A percentile compares a stretch with the other conserved stretches of the same genome.
phyloP scores from a whole-genome alignment of 2,329 filamentous ascomycete species.

The Piedraia hortae region DNA sequence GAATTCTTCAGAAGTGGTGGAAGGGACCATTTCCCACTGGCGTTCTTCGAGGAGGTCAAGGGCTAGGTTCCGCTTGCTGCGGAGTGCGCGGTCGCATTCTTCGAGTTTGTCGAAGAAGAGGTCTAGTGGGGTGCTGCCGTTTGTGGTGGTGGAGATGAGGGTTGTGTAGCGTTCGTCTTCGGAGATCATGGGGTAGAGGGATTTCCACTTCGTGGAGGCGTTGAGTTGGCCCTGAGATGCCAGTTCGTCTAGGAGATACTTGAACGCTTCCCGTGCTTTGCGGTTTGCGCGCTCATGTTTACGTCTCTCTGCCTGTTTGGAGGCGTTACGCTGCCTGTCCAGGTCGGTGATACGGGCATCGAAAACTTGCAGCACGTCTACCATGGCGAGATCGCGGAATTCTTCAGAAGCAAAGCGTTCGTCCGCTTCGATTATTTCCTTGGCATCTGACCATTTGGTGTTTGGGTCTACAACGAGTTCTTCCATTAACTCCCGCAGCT shows the following conservation, averaged over 20 bases:
- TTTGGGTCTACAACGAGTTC: constrained; percentile 70
- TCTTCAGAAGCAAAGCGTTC: constrained; percentile 56
- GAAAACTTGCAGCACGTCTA: constrained; percentile 76
- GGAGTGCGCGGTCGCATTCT: constrained; percentile 46
- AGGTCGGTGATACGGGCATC: constrained; percentile 84
- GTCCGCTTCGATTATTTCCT: constrained; percentile 51
- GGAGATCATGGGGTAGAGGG: constrained; percentile 46
- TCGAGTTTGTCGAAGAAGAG: constrained; percentile 91
- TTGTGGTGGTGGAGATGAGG: constrained; percentile 56
- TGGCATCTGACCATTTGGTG: constrained; percentile 79
- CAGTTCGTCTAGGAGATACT: constrained; percentile 46
- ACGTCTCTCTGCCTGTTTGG: constrained; percentile 64
- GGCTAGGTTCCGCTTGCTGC: constrained; percentile 9
- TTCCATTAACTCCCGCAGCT: constrained; percentile 50
- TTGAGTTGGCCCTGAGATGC: constrained; percentile 55
- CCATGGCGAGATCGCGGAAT: constrained; percentile 61
- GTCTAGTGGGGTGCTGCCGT: constrained; percentile 37
- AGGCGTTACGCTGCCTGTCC: constrained; percentile 76
- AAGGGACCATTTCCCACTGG: constrained; percentile 66
- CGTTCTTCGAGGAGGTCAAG: constrained; percentile 32
- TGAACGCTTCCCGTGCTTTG: constrained; percentile 59
- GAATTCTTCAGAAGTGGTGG: constrained; percentile 77
- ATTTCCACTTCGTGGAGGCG: constrained; percentile 70
- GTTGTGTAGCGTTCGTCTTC: constrained; percentile 58
- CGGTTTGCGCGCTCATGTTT: constrained; percentile 57